Evolutionary conservation across 1,284 basidiomycete species (phyloP).

Genomic region (Vanrija sp.): DNA sequence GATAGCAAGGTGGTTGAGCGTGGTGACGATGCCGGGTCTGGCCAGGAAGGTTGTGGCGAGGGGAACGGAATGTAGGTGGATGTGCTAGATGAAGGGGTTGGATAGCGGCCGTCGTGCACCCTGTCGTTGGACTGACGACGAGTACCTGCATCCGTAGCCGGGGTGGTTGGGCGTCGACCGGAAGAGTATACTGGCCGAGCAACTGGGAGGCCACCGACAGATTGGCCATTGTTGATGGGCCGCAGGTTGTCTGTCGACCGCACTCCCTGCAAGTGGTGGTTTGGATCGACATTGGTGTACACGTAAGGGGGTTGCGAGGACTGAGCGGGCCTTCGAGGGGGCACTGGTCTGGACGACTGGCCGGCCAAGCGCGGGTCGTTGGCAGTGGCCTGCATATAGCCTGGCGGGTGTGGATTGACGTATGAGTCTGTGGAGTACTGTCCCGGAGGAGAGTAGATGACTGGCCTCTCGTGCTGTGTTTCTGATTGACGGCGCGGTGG

Average conservation of each 20-base stretch:
- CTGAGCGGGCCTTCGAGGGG: no score
- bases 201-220: background rate
- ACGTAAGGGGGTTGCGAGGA: background rate
- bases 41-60: constrained; percentile 23
- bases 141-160: no score
- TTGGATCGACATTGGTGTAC: background rate
- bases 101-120: constrained; percentile 32
- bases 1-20: background rate
- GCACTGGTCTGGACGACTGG: no score
- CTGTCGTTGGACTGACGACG: constrained; percentile 19
- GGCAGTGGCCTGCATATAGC: no score
- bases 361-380: no score
- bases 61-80: constrained; percentile 25
- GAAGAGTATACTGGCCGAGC: background rate
- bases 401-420: no score
- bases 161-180: constrained; percentile 7
- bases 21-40: background rate
- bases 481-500: background rate
- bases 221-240: background rate
- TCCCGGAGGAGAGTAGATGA: no score
- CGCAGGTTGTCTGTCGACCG: background rate
- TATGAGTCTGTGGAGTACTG: no score
- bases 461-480: background rate
- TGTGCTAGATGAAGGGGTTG: constrained; percentile 17
- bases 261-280: background rate